Base-by-base conservation (phyloP, 2,329 filamentous ascomycete species). In the Fusarium proliferatum region DNA sequence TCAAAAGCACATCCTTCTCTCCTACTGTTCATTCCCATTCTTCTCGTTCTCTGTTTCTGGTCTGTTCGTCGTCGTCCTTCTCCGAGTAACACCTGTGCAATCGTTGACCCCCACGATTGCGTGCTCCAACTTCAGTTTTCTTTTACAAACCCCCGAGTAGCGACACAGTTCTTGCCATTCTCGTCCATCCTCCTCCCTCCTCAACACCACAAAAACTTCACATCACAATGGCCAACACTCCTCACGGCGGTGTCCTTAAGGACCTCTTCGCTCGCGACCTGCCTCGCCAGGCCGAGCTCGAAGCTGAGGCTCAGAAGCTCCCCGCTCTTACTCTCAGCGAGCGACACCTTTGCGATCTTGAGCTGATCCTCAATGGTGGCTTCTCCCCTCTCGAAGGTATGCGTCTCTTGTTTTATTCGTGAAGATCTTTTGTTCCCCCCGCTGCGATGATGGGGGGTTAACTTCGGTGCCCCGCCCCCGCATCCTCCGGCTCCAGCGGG, bases 301-400 rank as follows among this genome's bases (percentile, higher is more conserved):
- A 87, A 64, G 90, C 89, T 52, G 96, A 99, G 86, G 93, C 96
- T 46, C 95, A 97, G 88, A 92, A 82, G 38, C 91, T 98, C 51
- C 94, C 95, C 42, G 93, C 96, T 42, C 88, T 99, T 77, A 86
- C 93, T 68, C 91, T 99, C 76, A 93, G 90, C 58, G 96, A 99
- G 89, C 92, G 96, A 80, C 96, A 99, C 86, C 91, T 99, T 56
- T 99, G 96, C 86, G 96, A 99, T 88, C 89, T 99, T 77, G 96
- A 99, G 86, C 86, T 99, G 85, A 95, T 99, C 81, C 91, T 99
- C 84, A 98, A 95, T 84, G 96, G 96, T 82, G 96, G 96, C 76
- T 99, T 99, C 88, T 98, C 95, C 75, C 96, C 96, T 67, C 90
- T 99, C 45, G 96, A 99, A 90, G 96, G 95, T 97, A 77, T 59